A percentile compares a stretch with the other conserved stretches of the same genome.
These are phyloP conservation scores for Knufia petricola DNA, from an alignment of 2,329 filamentous ascomycete species.

Conservation along the genomic window DNA sequence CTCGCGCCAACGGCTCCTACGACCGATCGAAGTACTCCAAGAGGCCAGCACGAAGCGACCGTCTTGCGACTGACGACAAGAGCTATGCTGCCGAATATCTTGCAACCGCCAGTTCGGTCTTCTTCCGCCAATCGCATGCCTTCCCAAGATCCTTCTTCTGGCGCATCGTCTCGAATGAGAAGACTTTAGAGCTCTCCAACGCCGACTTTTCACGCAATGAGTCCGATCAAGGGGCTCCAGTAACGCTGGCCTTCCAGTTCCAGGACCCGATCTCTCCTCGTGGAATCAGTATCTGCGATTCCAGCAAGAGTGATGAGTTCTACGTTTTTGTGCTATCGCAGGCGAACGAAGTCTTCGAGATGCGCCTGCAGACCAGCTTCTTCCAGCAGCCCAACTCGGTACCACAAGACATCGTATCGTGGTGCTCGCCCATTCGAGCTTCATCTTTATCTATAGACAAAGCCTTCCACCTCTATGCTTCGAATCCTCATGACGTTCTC, in stretches of 20 bases:
- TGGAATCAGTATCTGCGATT: conserved; percentile 75
- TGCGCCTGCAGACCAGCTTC: conserved; percentile 72
- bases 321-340: conserved; percentile 71
- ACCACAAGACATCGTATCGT: conserved; percentile 66
- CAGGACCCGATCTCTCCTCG: conserved; percentile 60
- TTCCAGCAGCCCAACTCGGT: conserved; percentile 58
- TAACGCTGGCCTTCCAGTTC: conserved; percentile 72
- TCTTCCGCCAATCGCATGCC: conserved; percentile 65
- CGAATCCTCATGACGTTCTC: conserved; percentile 63
- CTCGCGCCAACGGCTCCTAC: conserved; percentile 18
- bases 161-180: conserved; percentile 74
- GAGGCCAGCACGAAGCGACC: conserved; percentile 4
- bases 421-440: conserved; percentile 53
- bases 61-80: conserved; percentile 40
- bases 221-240: conserved; percentile 56
- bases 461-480: conserved; percentile 67
- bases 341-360: conserved; percentile 69
- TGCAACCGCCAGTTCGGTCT: conserved; percentile 70
- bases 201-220: conserved; percentile 67
- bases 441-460: conserved; percentile 62
- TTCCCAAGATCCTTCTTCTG: conserved; percentile 82
- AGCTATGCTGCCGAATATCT: conserved; percentile 63
- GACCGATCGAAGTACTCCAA: conserved; percentile 15
- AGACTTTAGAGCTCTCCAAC: conserved; percentile 69
- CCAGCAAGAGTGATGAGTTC: conserved; percentile 65